These are phyloP conservation scores for Ogataea neopini DNA, from an alignment of 805 yeast species.

Conservation along the genomic window DNA sequence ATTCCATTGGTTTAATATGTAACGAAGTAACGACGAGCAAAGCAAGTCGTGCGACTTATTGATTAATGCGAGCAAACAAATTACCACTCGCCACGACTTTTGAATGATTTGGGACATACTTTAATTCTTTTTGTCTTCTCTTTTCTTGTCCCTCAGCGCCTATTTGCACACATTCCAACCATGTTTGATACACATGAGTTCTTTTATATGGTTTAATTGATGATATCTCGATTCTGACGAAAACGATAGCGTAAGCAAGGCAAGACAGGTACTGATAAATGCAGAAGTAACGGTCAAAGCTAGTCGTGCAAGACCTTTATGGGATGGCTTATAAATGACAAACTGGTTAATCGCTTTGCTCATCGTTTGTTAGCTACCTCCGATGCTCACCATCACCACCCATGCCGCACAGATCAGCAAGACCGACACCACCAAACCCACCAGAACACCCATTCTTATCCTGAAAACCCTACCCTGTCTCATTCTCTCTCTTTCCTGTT, in stretches of 20 bases:
- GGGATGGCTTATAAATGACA: too few species aligned
- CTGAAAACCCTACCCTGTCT: not conserved
- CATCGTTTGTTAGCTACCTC: too few species aligned
- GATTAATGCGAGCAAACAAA: too few species aligned
- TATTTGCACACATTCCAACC: not conserved
- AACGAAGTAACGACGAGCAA: too few species aligned
- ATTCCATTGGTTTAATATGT: conserved; percentile 23
- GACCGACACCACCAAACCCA: not conserved
- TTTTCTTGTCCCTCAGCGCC: not conserved
- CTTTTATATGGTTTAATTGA: not conserved
- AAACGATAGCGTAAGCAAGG: not conserved
- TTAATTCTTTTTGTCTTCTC: not conserved
- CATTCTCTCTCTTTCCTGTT: not conserved
- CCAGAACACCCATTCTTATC: not conserved
- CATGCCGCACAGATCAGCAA: not conserved
- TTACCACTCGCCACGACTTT: too few species aligned
- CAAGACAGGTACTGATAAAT: too few species aligned
- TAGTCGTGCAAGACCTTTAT: too few species aligned
- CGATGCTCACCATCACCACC: too few species aligned
- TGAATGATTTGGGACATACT: conserved; percentile 24
- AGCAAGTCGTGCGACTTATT: too few species aligned
- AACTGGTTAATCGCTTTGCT: too few species aligned
- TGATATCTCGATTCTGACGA: not conserved
- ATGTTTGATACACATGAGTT: not conserved
- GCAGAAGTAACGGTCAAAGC: too few species aligned